phyloP scores from a whole-genome alignment of 805 yeast genomes.

The Lipomyces yamanashiensis region DNA sequence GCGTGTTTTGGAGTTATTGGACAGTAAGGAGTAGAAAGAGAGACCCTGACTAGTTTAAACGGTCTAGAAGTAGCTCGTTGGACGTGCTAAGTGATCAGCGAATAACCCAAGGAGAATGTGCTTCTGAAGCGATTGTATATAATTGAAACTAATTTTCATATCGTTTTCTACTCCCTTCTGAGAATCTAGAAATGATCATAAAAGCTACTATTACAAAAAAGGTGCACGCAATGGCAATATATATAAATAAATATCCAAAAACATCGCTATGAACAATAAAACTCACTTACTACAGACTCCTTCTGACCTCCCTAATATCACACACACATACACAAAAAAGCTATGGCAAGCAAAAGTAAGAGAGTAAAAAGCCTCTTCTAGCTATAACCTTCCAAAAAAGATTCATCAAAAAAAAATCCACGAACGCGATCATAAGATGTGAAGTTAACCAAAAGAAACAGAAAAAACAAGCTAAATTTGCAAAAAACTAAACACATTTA shows the following conservation, averaged over 20 bases:
- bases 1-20: slow-evolving; percentile 46
- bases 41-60: neutral
- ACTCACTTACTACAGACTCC: neutral
- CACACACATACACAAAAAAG: neutral
- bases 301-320: slow-evolving; percentile 5
- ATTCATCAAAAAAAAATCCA: neutral
- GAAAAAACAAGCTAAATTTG: too few relatives aligned
- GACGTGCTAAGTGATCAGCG: too few relatives aligned
- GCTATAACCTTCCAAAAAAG: neutral
- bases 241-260: neutral
- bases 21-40: neutral
- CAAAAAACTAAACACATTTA: neutral
- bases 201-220: neutral
- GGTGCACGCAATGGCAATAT: neutral
- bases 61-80: too few relatives aligned
- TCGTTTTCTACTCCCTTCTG: too few relatives aligned
- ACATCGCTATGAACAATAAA: neutral
- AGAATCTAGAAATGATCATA: neutral
- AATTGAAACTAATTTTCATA: neutral
- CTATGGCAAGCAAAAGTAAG: neutral
- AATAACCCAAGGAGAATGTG: too few relatives aligned
- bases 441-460: neutral
- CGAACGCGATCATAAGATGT: neutral
- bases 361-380: neutral
- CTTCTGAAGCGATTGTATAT: too few relatives aligned